phyloP scores from a whole-genome alignment of 1,139 yeast species.

The Candida smagusa region DNA sequence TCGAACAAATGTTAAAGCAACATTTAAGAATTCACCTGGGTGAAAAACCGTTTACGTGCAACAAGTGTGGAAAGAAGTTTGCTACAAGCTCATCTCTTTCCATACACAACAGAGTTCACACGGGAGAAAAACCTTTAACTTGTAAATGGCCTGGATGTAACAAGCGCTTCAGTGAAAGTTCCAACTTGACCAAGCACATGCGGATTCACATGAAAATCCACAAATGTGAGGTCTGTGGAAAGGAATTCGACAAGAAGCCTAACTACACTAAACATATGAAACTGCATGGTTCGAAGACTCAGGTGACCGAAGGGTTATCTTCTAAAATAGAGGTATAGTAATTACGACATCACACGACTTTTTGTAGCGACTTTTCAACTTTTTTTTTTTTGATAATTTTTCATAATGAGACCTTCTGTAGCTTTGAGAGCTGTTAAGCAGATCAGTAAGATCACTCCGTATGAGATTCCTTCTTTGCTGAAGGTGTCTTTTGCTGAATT shows the following conservation, averaged over 20 bases:
- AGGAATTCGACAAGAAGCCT: conserved; percentile 46
- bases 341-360: background rate
- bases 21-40: conserved; percentile 90
- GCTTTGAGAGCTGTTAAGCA: conserved; percentile 23
- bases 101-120: conserved; percentile 53
- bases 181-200: conserved; percentile 86
- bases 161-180: conserved; percentile 82
- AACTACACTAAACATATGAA: conserved; percentile 40
- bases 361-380: background rate
- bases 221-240: conserved; percentile 51
- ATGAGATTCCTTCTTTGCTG: conserved; percentile 27
- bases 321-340: conserved; percentile 6
- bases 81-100: conserved; percentile 55
- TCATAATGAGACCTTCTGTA: conserved; percentile 27
- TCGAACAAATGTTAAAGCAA: conserved; percentile 62
- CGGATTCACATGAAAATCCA: conserved; percentile 55
- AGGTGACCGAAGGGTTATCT: conserved; percentile 2
- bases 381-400: conserved; percentile 4
- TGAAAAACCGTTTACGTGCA: conserved; percentile 55
- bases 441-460: conserved; percentile 22
- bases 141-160: conserved; percentile 83
- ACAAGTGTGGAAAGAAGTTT: conserved; percentile 47
- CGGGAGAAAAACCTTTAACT: conserved; percentile 70
- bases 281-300: conserved; percentile 15
- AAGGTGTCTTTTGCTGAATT: conserved; percentile 26